Base-by-base conservation (phyloP, 305 asterid genomes). In the Withania somnifera region DNA sequence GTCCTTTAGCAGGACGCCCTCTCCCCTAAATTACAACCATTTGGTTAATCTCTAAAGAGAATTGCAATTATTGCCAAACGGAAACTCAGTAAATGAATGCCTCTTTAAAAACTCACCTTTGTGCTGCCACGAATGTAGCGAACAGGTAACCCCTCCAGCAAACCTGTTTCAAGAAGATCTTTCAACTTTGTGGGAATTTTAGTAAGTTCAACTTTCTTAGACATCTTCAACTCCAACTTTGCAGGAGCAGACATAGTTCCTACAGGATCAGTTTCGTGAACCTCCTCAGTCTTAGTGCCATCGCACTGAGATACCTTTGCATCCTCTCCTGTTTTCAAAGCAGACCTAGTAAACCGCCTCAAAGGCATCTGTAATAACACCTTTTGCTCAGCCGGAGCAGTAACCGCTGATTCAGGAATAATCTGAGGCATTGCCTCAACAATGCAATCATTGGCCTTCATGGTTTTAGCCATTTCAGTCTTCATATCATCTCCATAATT, bases 131-230 rank as follows among this genome's bases (percentile, higher is more conserved):
- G 90, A 50, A 90, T 45, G 77, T 96, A 94, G 3, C 87, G 88
- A 67, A 94, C 97, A 54, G 77, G 82, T 75, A 93, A 83, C 73
- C 97, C 97, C 82, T 96, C 99, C 20, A 96, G 90, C 86, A 94
- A 83, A 84, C 99, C 98, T 1, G 99, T 96, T 52, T 86, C 90
- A 19, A 96, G 97, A 84, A 96, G 98, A 69, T 92, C 97, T 90
- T 82, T 93, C 78, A 96, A 83, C 90, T 83, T 94, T 11, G 86
- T 54, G 6, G 97, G 98, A 75, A 76, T 56, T 83, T 90, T 92
- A 51, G 79, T 89, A 79, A 88, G 84, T 82, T 87, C 92, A 53
- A 92, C 89, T 86, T 90, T 93, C 86, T 93, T 93, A 0, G 97
- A 91, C 97, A 93, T 90, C 80, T 95, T 93, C 90, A 91, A 79